phyloP scores from a whole-genome alignment of 1,284 basidiomycete species.

The Athelia sp. region DNA sequence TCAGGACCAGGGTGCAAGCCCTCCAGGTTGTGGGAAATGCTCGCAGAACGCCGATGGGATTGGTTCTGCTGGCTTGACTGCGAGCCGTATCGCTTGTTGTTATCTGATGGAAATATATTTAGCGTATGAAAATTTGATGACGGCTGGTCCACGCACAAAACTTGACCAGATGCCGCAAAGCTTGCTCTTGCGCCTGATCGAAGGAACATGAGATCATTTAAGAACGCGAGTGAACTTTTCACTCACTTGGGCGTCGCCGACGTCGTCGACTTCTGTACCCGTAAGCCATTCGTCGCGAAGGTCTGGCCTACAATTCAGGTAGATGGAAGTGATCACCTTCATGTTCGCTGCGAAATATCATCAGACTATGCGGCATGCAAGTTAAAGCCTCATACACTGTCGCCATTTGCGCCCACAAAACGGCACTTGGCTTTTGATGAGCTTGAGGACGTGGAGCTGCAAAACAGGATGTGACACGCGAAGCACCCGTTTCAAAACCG shows the following conservation, averaged over 20 bases:
- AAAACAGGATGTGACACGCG: slow-evolving; percentile 92
- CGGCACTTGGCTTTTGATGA: slow-evolving; percentile 98
- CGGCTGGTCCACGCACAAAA: slow-evolving; percentile 60
- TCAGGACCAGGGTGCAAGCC: slow-evolving; percentile 73
- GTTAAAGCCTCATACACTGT: slow-evolving; percentile 63
- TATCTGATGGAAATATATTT: slow-evolving; percentile 43
- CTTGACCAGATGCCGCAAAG: slow-evolving; percentile 88
- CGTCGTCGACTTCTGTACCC: slow-evolving; percentile 89
- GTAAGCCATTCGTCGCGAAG: slow-evolving; percentile 97
- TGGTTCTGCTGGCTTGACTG: slow-evolving; percentile 46
- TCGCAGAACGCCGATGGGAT: slow-evolving; percentile 69
- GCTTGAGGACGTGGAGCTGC: slow-evolving; percentile 94
- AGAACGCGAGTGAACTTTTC: background rate
- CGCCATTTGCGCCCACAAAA: slow-evolving; percentile 98
- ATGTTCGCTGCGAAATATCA: slow-evolving; percentile 74
- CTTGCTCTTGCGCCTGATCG: slow-evolving; percentile 87
- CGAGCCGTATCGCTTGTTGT: slow-evolving; percentile 77
- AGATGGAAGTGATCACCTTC: slow-evolving; percentile 99
- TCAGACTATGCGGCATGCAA: slow-evolving; percentile 3
- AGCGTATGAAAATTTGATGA: slow-evolving; percentile 6
- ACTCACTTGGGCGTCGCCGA: slow-evolving; percentile 75
- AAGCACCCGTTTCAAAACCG: slow-evolving; percentile 91
- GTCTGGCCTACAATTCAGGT: slow-evolving; percentile 94
- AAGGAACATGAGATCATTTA: background rate
- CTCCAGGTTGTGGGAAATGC: slow-evolving; percentile 75